Percentiles rank a stretch among this genome's conserved stretches.
phyloP scores from a whole-genome alignment of 495 filamentous ascomycete species.

The Xylaria grammica region DNA sequence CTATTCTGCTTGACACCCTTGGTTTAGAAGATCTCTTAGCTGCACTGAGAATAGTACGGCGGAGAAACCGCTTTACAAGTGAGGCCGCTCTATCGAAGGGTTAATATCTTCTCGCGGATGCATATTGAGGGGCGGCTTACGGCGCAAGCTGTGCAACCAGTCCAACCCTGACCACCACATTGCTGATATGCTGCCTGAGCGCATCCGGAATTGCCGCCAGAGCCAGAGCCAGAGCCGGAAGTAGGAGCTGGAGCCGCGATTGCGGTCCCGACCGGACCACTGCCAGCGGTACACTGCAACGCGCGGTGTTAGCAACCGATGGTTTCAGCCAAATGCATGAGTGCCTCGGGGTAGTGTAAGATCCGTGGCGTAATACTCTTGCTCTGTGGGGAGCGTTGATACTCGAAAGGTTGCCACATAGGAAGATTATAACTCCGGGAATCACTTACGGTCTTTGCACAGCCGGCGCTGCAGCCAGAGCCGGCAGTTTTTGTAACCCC shows the following conservation, averaged over 20 bases:
- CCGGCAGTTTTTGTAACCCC: conserved; percentile 37
- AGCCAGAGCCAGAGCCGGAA: conserved; percentile 23
- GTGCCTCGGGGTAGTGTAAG: neutral
- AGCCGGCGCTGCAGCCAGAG: conserved; percentile 32
- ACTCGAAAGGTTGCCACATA: neutral
- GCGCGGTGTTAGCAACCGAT: neutral
- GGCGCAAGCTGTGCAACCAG: conserved; percentile 48
- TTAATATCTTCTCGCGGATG: neutral
- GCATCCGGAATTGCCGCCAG: conserved; percentile 25
- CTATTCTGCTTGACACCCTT: neutral
- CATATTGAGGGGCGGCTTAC: conserved; percentile 1
- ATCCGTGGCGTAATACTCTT: neutral
- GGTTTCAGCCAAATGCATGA: neutral
- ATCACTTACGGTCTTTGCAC: conserved; percentile 29
- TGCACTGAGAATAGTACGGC: conserved; percentile 51
- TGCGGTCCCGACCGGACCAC: conserved; percentile 32
- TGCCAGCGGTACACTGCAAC: conserved; percentile 28
- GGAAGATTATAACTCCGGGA: neutral
- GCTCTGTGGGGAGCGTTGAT: neutral
- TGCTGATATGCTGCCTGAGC: conserved; percentile 43
- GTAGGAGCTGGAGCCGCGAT: conserved; percentile 27
- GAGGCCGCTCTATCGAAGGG: conserved; percentile 22
- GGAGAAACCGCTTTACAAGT: conserved; percentile 35
- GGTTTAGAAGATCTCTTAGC: conserved; percentile 31
- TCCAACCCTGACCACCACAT: conserved; percentile 55